Conservation (phyloP, 108 stramenopile species). For the Chaetoceros muelleri region DNA sequence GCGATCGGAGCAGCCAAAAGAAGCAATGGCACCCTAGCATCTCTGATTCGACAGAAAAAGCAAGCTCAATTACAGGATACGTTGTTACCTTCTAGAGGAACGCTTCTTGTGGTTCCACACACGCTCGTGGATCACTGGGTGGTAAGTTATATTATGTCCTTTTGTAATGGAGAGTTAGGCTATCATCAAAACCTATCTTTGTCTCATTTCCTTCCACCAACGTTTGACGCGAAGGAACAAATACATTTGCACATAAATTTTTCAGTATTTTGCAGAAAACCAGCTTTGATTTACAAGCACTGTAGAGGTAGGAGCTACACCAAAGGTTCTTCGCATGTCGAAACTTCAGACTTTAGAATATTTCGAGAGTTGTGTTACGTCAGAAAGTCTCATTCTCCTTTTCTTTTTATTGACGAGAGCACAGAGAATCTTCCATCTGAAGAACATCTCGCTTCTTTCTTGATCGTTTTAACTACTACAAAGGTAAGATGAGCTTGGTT, state of each 20-base stretch:
- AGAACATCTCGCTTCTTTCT: constrained; percentile 42
- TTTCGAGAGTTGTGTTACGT: constrained; percentile 12
- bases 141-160: constrained; percentile 25
- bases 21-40: constrained; percentile 44
- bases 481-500: not conserved
- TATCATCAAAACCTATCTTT: too few species aligned
- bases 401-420: constrained; percentile 60
- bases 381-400: constrained; percentile 25
- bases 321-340: constrained; percentile 14
- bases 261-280: constrained; percentile 22
- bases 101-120: constrained; percentile 66
- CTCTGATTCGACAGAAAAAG: constrained; percentile 29
- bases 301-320: constrained; percentile 16
- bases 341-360: not conserved
- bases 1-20: constrained; percentile 25
- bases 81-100: constrained; percentile 34
- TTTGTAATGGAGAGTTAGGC: too few species aligned
- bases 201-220: too few species aligned
- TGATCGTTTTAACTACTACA: constrained; percentile 57
- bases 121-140: constrained; percentile 69
- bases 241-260: constrained; percentile 44
- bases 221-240: constrained; percentile 67
- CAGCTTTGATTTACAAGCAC: constrained; percentile 28
- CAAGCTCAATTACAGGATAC: constrained; percentile 22
- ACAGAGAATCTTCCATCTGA: constrained; percentile 43